A percentile compares a stretch with the other conserved stretches of the same genome.
These are phyloP conservation scores for Pseudogymnoascus sp. DNA, from an alignment of 2,329 filamentous ascomycete species.

Conservation along the genomic window DNA sequence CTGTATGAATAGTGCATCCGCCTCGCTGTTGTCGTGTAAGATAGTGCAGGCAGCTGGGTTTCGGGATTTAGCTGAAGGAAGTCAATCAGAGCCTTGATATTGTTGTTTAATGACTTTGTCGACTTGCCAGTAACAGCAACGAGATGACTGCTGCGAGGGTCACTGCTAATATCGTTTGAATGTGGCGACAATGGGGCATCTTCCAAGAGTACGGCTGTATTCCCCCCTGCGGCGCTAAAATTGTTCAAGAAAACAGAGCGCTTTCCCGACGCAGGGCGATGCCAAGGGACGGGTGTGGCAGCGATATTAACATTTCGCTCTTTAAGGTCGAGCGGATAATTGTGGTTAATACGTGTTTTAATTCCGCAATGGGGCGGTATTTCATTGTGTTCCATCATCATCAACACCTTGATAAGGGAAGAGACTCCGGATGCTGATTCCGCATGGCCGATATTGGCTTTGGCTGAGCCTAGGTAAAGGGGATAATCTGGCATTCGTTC, in stretches of 20 bases:
- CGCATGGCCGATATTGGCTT: conserved; percentile 20
- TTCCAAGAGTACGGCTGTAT: conserved; percentile 19
- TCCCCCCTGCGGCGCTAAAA: conserved; percentile 32
- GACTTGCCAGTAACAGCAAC: conserved; percentile 40
- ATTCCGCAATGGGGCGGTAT: conserved; percentile 23
- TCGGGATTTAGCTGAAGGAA: conserved; percentile 21
- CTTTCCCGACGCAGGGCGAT: conserved; percentile 30
- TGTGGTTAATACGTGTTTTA: conserved; percentile 26
- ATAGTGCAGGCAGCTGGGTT: conserved; percentile 7
- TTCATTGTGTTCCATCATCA: conserved; percentile 22
- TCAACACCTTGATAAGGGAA: conserved; percentile 24
- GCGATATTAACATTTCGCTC: conserved; percentile 24
- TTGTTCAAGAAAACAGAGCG: conserved; percentile 39
- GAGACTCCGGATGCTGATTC: conserved; percentile 22
- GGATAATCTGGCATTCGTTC: conserved; percentile 44
- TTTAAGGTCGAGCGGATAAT: conserved; percentile 27
- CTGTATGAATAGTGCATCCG: conserved; percentile 50
- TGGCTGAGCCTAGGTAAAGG: conserved; percentile 32
- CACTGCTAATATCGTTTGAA: conserved; percentile 19
- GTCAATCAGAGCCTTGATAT: conserved; percentile 18
- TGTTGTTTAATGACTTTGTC: conserved; percentile 21
- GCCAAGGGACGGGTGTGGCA: conserved; percentile 15
- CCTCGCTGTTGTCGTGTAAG: conserved; percentile 28
- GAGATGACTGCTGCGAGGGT: conserved; percentile 34
- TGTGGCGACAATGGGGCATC: conserved; percentile 15